These are phyloP conservation scores for Dichotomopilus funicola DNA, from an alignment of 2,329 filamentous ascomycete species.

Conservation along the genomic window DNA sequence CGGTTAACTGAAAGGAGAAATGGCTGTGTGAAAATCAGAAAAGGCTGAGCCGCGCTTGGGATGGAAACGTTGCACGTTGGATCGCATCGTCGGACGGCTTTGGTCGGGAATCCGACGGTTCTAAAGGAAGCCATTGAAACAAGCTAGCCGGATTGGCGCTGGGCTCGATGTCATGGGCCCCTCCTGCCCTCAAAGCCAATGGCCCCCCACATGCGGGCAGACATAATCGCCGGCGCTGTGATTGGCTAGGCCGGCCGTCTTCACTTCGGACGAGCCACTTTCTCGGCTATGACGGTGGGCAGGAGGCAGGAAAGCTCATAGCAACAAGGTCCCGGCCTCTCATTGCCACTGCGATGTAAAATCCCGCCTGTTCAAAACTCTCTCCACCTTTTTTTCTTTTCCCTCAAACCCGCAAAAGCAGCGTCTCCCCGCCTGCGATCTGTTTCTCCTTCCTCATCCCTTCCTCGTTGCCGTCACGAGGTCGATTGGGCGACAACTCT, in stretches of 20 bases:
- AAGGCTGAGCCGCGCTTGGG: slow-evolving; percentile 1
- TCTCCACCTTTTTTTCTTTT: slow-evolving; percentile 33
- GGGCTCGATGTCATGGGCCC: slow-evolving; percentile 21
- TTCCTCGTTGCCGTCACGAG: slow-evolving; percentile 26
- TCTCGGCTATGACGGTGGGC: slow-evolving; percentile 26
- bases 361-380: slow-evolving; percentile 29
- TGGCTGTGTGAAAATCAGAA: not conserved
- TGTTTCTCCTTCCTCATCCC: slow-evolving; percentile 19
- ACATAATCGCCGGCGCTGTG: slow-evolving; percentile 19
- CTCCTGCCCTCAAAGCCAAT: not conserved
- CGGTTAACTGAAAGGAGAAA: no score
- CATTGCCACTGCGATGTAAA: slow-evolving; percentile 24
- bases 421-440: not conserved
- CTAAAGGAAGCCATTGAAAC: slow-evolving; percentile 17
- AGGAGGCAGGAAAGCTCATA: slow-evolving; percentile 16
- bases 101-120: slow-evolving; percentile 10
- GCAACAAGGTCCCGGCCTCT: slow-evolving; percentile 13
- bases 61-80: slow-evolving; percentile 5
- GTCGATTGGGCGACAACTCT: slow-evolving; percentile 24
- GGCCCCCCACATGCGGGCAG: slow-evolving; percentile 21
- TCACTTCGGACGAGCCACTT: slow-evolving; percentile 24
- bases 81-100: slow-evolving; percentile 3
- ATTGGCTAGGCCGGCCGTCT: slow-evolving; percentile 20
- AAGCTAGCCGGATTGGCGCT: slow-evolving; percentile 18
- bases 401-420: slow-evolving; percentile 8